A percentile compares a stretch with the other conserved stretches of the same genome.
Evolutionary conservation across 192 early-diverging fungal genomes (phyloP).

Genomic region (Coemansia sp.): DNA sequence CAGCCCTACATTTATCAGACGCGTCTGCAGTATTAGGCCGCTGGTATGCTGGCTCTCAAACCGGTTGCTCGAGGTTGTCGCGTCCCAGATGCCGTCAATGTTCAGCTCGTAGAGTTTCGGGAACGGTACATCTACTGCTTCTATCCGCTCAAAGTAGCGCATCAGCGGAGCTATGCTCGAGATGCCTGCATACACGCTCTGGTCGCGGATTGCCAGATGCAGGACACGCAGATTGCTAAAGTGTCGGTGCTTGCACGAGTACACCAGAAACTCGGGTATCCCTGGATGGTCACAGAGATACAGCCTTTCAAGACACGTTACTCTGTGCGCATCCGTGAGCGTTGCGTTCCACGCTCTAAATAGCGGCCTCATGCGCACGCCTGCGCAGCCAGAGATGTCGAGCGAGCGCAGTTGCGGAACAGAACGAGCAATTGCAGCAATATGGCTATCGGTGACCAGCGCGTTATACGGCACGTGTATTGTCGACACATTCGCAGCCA

Average conservation of each 20-base stretch:
- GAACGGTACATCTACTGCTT: constrained; percentile 14
- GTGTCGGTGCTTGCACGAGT: constrained; percentile 27
- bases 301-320: constrained; percentile 26
- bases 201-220: constrained; percentile 33
- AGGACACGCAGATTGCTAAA: constrained; percentile 28
- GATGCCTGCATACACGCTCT: constrained; percentile 13
- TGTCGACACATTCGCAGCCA: constrained; percentile 11
- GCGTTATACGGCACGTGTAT: constrained; percentile 27
- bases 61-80: constrained; percentile 5
- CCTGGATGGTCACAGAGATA: constrained; percentile 43
- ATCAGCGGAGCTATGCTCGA: constrained; percentile 20
- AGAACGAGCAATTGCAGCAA: constrained; percentile 16
- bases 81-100: constrained; percentile 37
- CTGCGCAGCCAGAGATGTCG: constrained; percentile 43
- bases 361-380: constrained; percentile 22
- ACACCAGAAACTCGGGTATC: constrained; percentile 36
- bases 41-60: constrained; percentile 12
- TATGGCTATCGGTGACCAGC: constrained; percentile 7
- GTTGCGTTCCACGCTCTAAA: constrained; percentile 30
- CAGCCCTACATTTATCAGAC: constrained; percentile 14
- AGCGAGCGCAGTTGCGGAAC: constrained; percentile 26
- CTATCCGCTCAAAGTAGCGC: constrained; percentile 20
- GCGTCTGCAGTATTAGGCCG: constrained; percentile 5
- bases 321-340: constrained; percentile 18
- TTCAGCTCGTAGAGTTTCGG: constrained; percentile 29